Evolutionary conservation across 2,329 filamentous ascomycete species (phyloP).

Genomic region (Ophiostoma himal-ulmi): DNA sequence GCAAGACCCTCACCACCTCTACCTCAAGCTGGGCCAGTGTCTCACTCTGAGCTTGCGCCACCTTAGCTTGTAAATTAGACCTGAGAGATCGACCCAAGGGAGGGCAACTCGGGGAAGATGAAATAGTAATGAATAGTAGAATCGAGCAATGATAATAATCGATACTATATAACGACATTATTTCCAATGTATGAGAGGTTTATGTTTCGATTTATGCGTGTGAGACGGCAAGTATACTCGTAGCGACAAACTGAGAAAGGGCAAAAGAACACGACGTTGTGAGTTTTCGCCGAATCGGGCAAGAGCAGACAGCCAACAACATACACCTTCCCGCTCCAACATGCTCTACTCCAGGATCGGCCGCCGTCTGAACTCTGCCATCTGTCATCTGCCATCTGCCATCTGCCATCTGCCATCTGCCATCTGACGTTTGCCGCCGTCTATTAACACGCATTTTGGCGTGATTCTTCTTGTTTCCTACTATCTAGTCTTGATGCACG

Average conservation of each 20-base stretch:
- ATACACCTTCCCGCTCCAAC: neutral
- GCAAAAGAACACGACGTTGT: neutral
- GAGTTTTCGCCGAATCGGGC: neutral
- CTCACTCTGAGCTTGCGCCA: neutral
- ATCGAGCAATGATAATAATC: neutral
- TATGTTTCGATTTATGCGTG: neutral
- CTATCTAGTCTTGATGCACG: neutral
- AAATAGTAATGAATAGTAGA: neutral
- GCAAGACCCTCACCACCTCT: neutral
- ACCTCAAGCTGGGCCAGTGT: neutral
- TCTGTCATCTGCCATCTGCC: neutral
- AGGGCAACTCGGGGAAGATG: neutral
- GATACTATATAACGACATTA: neutral
- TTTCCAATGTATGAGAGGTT: neutral
- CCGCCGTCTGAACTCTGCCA: neutral
- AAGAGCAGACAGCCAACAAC: neutral
- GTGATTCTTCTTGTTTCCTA: neutral
- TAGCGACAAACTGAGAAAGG: neutral
- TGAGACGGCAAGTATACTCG: neutral
- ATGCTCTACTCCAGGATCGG: neutral
- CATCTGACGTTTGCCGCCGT: neutral
- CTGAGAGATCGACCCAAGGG: slow-evolving; percentile 1
- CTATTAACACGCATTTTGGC: neutral
- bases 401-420: neutral
- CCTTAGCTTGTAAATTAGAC: slow-evolving; percentile 1